Percentiles rank a stretch among this genome's conserved stretches.
These are phyloP conservation scores for Cerioporus squamosus DNA, from an alignment of 1,284 basidiomycete genomes.

Conservation along the genomic window DNA sequence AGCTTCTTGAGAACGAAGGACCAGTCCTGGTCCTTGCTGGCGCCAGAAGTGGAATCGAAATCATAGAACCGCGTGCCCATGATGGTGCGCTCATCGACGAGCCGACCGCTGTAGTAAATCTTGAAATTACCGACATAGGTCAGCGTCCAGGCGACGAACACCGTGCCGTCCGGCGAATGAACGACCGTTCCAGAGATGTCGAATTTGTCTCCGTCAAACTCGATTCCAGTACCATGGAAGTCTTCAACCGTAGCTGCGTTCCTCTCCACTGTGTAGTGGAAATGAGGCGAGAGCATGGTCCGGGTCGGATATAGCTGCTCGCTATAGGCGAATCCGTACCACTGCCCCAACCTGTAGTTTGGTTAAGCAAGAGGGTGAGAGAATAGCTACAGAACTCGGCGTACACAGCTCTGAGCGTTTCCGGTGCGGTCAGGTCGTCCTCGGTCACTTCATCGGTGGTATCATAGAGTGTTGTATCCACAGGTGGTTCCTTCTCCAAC, in stretches of 20 bases:
- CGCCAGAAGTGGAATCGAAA: not conserved
- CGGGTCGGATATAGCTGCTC: not conserved
- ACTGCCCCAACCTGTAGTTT: slow-evolving; percentile 5
- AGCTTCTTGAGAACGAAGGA: slow-evolving; percentile 11
- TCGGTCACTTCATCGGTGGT: slow-evolving; percentile 4
- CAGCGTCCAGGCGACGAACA: not conserved
- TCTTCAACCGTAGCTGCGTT: not conserved
- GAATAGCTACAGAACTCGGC: not conserved
- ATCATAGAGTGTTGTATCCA: slow-evolving; percentile 3
- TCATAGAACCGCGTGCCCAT: not conserved
- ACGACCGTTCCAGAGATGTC: not conserved
- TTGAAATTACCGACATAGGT: not conserved
- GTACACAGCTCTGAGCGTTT: not conserved
- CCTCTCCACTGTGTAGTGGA: slow-evolving; percentile 2
- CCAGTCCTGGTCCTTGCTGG: not conserved
- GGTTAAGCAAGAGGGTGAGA: not conserved
- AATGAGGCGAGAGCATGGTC: slow-evolving; percentile 7
- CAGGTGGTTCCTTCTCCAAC: not conserved
- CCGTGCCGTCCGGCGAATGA: not conserved
- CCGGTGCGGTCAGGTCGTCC: slow-evolving; percentile 4
- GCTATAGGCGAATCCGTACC: slow-evolving; percentile 11
- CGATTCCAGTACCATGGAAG: slow-evolving; percentile 3
- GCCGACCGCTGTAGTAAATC: not conserved
- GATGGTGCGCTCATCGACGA: slow-evolving; percentile 13
- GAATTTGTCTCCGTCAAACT: slow-evolving; percentile 2